Percentiles rank a stretch among this genome's conserved stretches.
Conservation (phyloP, 805 yeast genomes). For the Candida boleticola region DNA sequence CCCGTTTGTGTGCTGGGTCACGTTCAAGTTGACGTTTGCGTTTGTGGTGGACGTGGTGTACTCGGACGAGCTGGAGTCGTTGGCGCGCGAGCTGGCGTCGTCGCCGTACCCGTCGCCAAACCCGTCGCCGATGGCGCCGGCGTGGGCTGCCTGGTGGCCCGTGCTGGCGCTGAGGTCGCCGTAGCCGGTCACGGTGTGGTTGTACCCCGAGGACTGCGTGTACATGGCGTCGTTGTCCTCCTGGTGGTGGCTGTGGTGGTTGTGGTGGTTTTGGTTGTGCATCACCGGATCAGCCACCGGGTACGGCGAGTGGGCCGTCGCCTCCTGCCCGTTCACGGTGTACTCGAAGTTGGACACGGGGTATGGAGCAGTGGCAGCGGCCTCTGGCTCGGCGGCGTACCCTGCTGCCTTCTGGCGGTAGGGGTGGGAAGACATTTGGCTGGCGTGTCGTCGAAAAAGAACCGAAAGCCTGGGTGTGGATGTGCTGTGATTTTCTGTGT, state of each 20-base stretch:
- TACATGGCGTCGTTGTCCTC: not conserved
- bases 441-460: too few relatives aligned
- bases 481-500: too few relatives aligned
- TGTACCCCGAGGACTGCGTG: not conserved
- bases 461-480: too few relatives aligned
- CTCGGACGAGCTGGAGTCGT: not conserved
- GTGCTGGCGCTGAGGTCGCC: not conserved
- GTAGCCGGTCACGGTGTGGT: not conserved
- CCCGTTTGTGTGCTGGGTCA: not conserved
- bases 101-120: not conserved
- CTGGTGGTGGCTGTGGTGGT: not conserved
- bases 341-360: not conserved
- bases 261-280: not conserved
- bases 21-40: not conserved
- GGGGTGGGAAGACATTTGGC: conserved; percentile 14
- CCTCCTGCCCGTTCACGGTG: not conserved
- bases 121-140: not conserved
- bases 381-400: not conserved
- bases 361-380: not conserved
- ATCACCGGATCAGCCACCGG: too few relatives aligned
- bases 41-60: not conserved
- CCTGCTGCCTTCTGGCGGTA: conserved; percentile 15
- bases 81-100: not conserved
- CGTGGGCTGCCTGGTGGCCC: not conserved
- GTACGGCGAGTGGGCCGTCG: not conserved